Percentiles rank a stretch among this genome's conserved stretches.
Evolutionary conservation across 2,329 filamentous ascomycete genomes (phyloP).

Genomic region (Rutstroemia sp.): DNA sequence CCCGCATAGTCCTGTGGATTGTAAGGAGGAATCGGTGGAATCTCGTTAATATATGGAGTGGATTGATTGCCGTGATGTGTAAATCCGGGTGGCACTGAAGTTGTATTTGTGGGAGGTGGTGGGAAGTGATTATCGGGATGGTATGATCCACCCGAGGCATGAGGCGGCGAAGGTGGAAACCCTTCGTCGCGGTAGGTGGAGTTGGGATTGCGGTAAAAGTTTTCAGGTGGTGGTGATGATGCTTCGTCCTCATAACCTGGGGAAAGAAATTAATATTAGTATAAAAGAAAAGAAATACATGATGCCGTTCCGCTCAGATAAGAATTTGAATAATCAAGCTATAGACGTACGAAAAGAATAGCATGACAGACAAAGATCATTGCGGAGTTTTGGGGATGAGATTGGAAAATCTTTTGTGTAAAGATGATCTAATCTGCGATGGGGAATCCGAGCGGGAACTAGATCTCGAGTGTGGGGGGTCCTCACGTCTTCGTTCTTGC

Average conservation of each 20-base stretch:
- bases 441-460: constrained; percentile 25
- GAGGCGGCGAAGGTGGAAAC: constrained; percentile 29
- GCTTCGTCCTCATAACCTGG: constrained; percentile 29
- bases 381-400: constrained; percentile 21
- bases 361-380: background rate
- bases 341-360: background rate
- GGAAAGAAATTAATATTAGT: constrained; percentile 10
- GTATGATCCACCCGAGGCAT: constrained; percentile 29
- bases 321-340: constrained; percentile 6
- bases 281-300: constrained; percentile 17
- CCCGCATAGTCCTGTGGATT: constrained; percentile 27
- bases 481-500: constrained; percentile 30
- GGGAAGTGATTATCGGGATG: constrained; percentile 21
- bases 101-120: constrained; percentile 15
- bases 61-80: constrained; percentile 22
- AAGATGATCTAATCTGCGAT: constrained; percentile 25
- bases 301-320: constrained; percentile 11
- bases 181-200: constrained; percentile 21
- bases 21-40: constrained; percentile 24
- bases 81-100: background rate
- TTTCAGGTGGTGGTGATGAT: constrained; percentile 23
- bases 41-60: constrained; percentile 19
- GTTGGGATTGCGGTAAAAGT: constrained; percentile 23
- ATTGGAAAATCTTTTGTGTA: constrained; percentile 27
- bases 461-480: constrained; percentile 28